phyloP scores from a whole-genome alignment of 305 asterid species.

The Solanum chacoense region DNA sequence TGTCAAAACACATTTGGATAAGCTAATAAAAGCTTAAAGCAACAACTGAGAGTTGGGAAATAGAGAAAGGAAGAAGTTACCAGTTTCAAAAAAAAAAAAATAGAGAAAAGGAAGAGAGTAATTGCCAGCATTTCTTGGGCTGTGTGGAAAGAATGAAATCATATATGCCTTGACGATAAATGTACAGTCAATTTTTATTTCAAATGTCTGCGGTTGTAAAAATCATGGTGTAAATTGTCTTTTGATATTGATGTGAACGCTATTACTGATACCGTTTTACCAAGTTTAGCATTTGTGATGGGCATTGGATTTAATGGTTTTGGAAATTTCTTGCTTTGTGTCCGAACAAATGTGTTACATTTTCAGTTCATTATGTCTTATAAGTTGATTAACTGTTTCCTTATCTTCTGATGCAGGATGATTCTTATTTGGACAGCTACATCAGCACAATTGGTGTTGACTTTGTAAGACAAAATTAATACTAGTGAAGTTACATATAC shows the following conservation, averaged over 20 bases:
- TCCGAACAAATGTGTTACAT: background rate
- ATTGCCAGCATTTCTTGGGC: background rate
- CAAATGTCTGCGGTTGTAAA: background rate
- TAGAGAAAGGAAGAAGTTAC: background rate
- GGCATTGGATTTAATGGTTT: background rate
- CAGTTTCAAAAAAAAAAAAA: background rate
- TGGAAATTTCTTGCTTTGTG: background rate
- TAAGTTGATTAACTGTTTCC: background rate
- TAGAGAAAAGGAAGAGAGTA: background rate
- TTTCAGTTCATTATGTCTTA: background rate
- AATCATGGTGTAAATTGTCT: background rate
- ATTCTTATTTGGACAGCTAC: slow-evolving; percentile 83
- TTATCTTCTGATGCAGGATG: slow-evolving; percentile 47
- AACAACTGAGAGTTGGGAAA: background rate
- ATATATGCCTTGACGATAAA: background rate
- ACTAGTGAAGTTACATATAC: background rate
- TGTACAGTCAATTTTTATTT: background rate
- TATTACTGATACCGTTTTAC: background rate
- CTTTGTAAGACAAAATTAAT: slow-evolving; percentile 45
- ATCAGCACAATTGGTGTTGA: slow-evolving; percentile 94
- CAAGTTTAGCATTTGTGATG: background rate
- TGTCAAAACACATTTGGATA: background rate
- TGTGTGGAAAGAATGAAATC: background rate
- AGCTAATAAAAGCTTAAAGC: background rate
- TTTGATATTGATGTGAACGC: background rate